Conservation (phyloP, 2,329 filamentous ascomycete genomes). For the Nemania abortiva region DNA sequence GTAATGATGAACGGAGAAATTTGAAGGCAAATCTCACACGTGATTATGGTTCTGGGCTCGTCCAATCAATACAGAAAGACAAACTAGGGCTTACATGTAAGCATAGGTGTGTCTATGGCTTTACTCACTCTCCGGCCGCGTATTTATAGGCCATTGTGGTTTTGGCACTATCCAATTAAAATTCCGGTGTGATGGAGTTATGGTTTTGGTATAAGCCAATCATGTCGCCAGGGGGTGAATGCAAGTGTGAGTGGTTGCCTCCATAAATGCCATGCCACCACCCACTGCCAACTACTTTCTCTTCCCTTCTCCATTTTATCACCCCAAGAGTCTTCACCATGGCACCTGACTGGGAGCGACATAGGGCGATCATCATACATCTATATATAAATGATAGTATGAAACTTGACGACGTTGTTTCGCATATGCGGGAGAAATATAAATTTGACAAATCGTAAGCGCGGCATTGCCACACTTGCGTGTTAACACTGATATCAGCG, state of each 20-base stretch:
- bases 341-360: slow-evolving; percentile 9
- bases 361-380: not conserved
- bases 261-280: not conserved
- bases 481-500: not conserved
- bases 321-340: not conserved
- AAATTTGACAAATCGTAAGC: not conserved
- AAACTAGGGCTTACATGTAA: not conserved
- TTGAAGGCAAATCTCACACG: not conserved
- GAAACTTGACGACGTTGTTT: not conserved
- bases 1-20: not conserved
- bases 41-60: not conserved
- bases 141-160: slow-evolving; percentile 6
- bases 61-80: not conserved
- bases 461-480: not conserved
- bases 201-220: slow-evolving; percentile 9
- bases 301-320: not conserved
- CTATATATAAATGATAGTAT: not conserved
- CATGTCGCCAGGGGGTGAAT: not conserved
- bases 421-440: not conserved
- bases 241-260: not conserved
- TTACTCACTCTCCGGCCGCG: no score
- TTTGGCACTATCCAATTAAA: slow-evolving; percentile 10
- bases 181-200: not conserved
- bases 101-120: not conserved
- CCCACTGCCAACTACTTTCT: not conserved